Conservation (phyloP, 1,284 basidiomycete genomes). For the Cutaneotrichosporon mucoides region DNA sequence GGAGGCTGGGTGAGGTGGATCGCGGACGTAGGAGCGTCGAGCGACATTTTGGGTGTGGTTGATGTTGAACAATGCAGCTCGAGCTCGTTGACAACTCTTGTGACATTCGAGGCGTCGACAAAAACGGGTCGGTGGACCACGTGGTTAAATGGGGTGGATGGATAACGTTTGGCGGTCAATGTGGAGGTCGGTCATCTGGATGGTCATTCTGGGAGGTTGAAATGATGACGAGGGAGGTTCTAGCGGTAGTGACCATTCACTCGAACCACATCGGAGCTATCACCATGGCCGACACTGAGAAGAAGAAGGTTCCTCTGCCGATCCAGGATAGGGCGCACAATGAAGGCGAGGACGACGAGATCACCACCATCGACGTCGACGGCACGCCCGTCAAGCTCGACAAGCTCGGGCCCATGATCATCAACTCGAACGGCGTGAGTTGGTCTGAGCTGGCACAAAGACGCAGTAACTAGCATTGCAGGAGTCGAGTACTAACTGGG, state of each 20-base stretch:
- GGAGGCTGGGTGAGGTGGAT: conserved; percentile 47
- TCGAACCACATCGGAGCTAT: too few relatives aligned
- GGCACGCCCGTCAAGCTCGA: conserved; percentile 45
- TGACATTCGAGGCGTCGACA: background rate
- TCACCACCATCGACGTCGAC: conserved; percentile 34
- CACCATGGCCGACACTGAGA: too few relatives aligned
- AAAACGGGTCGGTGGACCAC: background rate
- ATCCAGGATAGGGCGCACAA: conserved; percentile 9
- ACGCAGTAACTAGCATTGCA: background rate
- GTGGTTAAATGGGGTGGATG: background rate
- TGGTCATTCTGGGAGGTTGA: too few relatives aligned
- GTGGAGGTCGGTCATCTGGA: too few relatives aligned
- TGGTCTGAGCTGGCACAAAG: too few relatives aligned
- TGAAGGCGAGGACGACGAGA: conserved; percentile 13
- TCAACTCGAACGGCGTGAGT: conserved; percentile 49
- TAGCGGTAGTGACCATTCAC: too few relatives aligned
- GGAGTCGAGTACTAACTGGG: background rate
- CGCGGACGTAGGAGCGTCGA: conserved; percentile 45
- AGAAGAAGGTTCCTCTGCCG: conserved; percentile 6
- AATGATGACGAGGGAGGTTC: too few relatives aligned
- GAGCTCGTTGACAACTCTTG: background rate
- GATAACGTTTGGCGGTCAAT: too few relatives aligned
- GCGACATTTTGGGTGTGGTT: conserved; percentile 34
- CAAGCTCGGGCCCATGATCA: conserved; percentile 47
- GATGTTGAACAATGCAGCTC: conserved; percentile 4